phyloP scores from a whole-genome alignment of 2,329 filamentous ascomycete species.

The Didymosphaeria variabile region DNA sequence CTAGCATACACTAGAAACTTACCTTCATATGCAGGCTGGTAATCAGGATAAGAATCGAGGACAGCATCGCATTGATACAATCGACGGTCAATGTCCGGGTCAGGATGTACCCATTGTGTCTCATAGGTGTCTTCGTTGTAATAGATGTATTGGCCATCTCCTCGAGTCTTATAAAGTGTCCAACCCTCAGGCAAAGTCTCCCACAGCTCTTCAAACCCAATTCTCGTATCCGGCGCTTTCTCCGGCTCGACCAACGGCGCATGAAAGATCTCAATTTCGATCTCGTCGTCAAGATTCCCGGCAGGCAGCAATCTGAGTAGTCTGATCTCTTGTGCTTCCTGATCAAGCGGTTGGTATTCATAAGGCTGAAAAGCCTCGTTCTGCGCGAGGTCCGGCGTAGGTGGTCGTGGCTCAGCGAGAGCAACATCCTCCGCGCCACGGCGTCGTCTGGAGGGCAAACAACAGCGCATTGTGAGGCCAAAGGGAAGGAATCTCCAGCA shows the following conservation, averaged over 20 bases:
- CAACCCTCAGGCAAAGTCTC: constrained; percentile 6
- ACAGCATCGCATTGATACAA: constrained; percentile 6
- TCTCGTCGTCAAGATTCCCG: constrained; percentile 4
- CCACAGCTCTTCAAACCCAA: background rate
- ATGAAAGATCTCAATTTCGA: constrained; percentile 14
- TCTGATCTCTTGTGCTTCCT: constrained; percentile 8
- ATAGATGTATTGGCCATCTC: constrained; percentile 5
- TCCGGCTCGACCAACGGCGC: constrained; percentile 9
- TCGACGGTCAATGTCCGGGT: background rate
- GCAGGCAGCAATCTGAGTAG: constrained; percentile 10
- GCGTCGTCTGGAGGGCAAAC: background rate
- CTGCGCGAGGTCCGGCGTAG: background rate
- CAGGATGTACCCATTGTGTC: constrained; percentile 7
- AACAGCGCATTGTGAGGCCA: background rate
- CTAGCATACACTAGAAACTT: background rate
- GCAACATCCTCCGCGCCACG: background rate
- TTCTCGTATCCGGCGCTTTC: constrained; percentile 11
- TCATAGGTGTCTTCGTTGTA: background rate
- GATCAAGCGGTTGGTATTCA: constrained; percentile 11
- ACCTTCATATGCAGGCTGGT: constrained; percentile 11
- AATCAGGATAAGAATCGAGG: constrained; percentile 7
- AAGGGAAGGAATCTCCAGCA: no score
- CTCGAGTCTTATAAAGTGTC: background rate
- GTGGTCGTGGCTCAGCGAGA: background rate
- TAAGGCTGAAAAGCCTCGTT: background rate